Base-by-base conservation (phyloP, 208 protist species). In the Phytomonas francai region DNA sequence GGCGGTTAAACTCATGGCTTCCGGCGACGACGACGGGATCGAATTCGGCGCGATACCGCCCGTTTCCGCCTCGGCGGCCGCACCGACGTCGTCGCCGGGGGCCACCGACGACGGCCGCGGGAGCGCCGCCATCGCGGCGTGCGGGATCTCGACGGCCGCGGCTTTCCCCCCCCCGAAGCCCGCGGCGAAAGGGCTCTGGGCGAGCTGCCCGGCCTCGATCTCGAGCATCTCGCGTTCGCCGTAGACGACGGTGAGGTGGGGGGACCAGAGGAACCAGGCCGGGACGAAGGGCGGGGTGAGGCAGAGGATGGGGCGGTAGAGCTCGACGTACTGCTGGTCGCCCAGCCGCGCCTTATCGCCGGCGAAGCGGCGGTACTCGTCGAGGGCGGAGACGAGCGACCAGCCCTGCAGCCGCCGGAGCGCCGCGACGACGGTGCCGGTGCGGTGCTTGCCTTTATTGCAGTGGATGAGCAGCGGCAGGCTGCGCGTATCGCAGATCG, bases 311-410 rank as follows among this genome's bases (percentile, higher is more conserved):
- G 91, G 88, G 58, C 96, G 82, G 76, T 98, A 99, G 22, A 99
- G 80, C 85, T 99, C 97, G 22, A 99, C 96, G 80, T 98, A 99
- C 72, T 97, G 96, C 83, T 98, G 96, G 78, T 99, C 97, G 8
- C 94, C 75, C 59, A 97, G 83, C 29, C 97, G 83, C 0, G 85
- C 95, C 79, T 98, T 98, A 69, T 92, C 93, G 2, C 94, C 93
- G 28, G 97, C 95, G 67, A 98, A 98, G 67, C 89, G 83, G 66
- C 91, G 87, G 76, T 99, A 99, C 68, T 99, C 97, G 59, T 97
- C 94, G 68, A 98, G 97, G 27, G 98, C 98, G 66, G 94, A 98
- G 3, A 97, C 97, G 0, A 98, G 75, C 0, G 96, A 98, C 96
- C 95, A 98, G 29, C 92, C 93, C 69, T 99, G 97, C 45, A 97